Conservation (phyloP, 495 filamentous ascomycete genomes). For the Chaetomium fimeti region DNA sequence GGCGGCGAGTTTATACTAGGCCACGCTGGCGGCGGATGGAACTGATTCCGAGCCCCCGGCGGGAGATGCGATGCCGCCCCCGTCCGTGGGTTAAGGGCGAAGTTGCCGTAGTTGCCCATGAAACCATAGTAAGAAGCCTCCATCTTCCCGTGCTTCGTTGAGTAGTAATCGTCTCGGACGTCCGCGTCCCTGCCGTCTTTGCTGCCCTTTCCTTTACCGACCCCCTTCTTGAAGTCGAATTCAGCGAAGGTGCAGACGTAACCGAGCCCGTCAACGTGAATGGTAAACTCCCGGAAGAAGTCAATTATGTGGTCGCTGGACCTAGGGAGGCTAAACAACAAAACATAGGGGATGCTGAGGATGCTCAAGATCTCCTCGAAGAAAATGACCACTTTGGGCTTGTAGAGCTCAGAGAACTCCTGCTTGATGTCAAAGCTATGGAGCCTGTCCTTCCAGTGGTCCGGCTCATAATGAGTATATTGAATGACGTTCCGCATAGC, state of each 20-base stretch:
- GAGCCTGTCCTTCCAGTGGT: constrained; percentile 80
- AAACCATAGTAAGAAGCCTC: constrained; percentile 91
- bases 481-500: constrained; percentile 83
- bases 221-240: constrained; percentile 92
- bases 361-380: constrained; percentile 89
- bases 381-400: constrained; percentile 86
- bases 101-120: constrained; percentile 84
- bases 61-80: constrained; percentile 50
- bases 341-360: constrained; percentile 83
- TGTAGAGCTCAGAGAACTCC: constrained; percentile 86
- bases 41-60: constrained; percentile 55
- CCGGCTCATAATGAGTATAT: constrained; percentile 86
- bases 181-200: constrained; percentile 53
- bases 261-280: constrained; percentile 93
- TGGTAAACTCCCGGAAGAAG: constrained; percentile 95
- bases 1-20: constrained; percentile 67
- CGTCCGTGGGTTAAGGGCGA: constrained; percentile 63
- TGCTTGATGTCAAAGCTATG: constrained; percentile 81
- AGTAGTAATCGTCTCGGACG: constrained; percentile 86
- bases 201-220: constrained; percentile 48
- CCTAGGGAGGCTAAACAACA: constrained; percentile 83
- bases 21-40: constrained; percentile 77
- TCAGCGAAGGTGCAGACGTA: constrained; percentile 96
- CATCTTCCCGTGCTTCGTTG: constrained; percentile 96
- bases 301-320: constrained; percentile 92